Base-by-base conservation (phyloP, 1,284 basidiomycete species). In the Leccinum subrobustum region DNA sequence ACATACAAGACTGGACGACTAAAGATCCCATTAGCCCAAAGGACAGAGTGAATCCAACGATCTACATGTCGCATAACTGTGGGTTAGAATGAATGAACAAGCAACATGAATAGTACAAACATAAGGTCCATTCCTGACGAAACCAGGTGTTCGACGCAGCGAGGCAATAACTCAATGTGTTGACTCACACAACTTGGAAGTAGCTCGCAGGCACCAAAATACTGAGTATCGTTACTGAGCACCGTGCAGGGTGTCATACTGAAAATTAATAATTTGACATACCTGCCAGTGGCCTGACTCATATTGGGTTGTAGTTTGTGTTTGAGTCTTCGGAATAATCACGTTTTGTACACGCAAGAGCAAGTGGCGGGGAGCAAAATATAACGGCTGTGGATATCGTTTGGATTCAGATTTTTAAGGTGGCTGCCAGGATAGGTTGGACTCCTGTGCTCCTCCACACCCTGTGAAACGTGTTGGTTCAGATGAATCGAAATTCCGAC, bases 1-100 rank as follows among this genome's bases (percentile, higher is more conserved):
- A 50, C 20, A 27, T 50, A 25, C 48, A 39, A n/a, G 7, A 39
- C 37, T 39, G 37, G 37, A 39, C 63, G 18, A 8, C 7, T 2
- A 39, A 39, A 11, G 31, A 48, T 16, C 62, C 62, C 62, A 60
- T 63, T 1, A 63, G 52, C 3, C 18, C n/a, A 9, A 63, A 63
- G 39, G 12, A 48, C 8, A 63, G 20, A 8, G 27, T 60, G 33
- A 53, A 50, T 31, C 61, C 56, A 31, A 63, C 25, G 5, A 27
- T 4, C 61, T 63, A 25, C 3, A 35, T 12, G 23, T n/a, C 16
- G 7, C 11, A 4, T 18, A 48, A 27, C 25, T 63, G 39, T 39
- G 56, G 6, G 42, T 44, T 44, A 33, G n/a, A n/a, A 39, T 9
- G 37, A 4, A 0, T n/a, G 1, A 39, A 39, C n/a, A 9, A n/a